Conservation (phyloP, 2,329 filamentous ascomycete species). For the Xylaria polymorpha region DNA sequence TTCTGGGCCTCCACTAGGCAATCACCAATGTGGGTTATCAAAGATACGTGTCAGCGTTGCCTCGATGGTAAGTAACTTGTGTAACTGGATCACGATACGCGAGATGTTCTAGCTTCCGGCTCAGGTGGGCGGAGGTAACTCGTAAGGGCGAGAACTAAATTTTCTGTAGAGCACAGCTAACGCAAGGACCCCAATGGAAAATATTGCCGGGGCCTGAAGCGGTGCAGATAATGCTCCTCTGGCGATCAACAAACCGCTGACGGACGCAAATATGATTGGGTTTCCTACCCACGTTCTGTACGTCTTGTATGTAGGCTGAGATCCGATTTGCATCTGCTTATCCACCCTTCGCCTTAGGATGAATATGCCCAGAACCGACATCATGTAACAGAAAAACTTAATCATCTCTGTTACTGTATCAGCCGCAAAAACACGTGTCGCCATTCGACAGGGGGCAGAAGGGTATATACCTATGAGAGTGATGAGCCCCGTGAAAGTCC, state of each 20-base stretch:
- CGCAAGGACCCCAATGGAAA: constrained; percentile 46
- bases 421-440: constrained; percentile 34
- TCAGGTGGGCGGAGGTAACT: constrained; percentile 39
- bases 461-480: constrained; percentile 44
- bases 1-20: constrained; percentile 32
- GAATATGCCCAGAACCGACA: constrained; percentile 45
- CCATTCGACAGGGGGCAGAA: constrained; percentile 8
- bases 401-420: constrained; percentile 42
- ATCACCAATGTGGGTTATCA: constrained; percentile 31
- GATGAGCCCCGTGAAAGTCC: constrained; percentile 46
- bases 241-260: constrained; percentile 46
- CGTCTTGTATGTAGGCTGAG: constrained; percentile 38
- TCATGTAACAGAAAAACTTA: constrained; percentile 46
- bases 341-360: constrained; percentile 42
- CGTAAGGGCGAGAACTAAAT: constrained; percentile 43
- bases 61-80: constrained; percentile 32
- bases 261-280: constrained; percentile 45
- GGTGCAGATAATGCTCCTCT: constrained; percentile 47
- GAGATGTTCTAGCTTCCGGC: constrained; percentile 38
- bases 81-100: constrained; percentile 25
- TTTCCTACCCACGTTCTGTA: constrained; percentile 47
- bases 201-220: constrained; percentile 47
- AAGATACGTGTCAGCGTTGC: constrained; percentile 21
- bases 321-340: constrained; percentile 33
- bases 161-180: constrained; percentile 44